These are phyloP conservation scores for Lodderomyces theae DNA, from an alignment of 1,139 yeast species.

Conservation along the genomic window DNA sequence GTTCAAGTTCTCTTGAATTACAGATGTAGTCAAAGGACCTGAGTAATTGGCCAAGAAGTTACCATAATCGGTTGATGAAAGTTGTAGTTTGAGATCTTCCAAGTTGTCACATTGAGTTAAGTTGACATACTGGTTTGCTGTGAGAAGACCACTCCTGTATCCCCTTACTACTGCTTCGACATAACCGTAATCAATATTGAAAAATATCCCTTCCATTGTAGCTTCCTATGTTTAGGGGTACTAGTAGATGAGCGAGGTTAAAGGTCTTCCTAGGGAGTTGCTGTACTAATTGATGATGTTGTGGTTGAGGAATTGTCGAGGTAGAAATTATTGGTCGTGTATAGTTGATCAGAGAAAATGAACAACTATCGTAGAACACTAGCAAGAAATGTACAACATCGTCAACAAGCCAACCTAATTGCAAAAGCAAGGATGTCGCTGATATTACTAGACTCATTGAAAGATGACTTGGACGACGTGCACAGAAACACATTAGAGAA, in stretches of 20 bases:
- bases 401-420: background rate
- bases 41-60: constrained; percentile 81
- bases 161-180: constrained; percentile 96
- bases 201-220: constrained; percentile 40
- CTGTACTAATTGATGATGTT: background rate
- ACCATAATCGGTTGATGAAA: constrained; percentile 95
- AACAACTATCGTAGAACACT: too few relatives aligned
- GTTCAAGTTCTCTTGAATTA: constrained; percentile 76
- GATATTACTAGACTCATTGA: constrained; percentile 23
- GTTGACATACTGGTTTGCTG: constrained; percentile 78
- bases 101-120: constrained; percentile 93
- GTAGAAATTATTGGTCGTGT: background rate
- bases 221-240: too few relatives aligned
- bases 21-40: constrained; percentile 76
- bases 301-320: too few relatives aligned
- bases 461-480: constrained; percentile 20
- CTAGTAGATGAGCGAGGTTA: too few relatives aligned
- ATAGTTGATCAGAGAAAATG: background rate
- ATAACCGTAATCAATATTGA: constrained; percentile 85
- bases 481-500: constrained; percentile 11
- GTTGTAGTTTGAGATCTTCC: constrained; percentile 90
- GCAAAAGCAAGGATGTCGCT: constrained; percentile 24
- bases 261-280: too few relatives aligned
- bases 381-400: too few relatives aligned
- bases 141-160: constrained; percentile 78